Base-by-base conservation (phyloP, 352 stramenopile species). In the Globisporangium nagaii region DNA sequence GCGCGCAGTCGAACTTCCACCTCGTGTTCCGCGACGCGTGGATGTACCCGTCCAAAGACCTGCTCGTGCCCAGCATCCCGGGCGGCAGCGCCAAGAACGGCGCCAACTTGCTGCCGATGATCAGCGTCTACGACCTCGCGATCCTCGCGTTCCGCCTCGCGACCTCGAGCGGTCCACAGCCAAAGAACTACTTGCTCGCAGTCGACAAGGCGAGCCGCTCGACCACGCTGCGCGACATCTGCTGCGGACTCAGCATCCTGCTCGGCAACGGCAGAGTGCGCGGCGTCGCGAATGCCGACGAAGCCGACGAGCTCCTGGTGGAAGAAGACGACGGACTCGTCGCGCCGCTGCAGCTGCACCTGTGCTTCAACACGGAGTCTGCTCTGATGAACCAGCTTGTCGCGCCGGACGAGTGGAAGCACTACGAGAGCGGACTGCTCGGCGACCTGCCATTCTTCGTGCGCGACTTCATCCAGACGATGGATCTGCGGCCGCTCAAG, bases 111-210 rank as follows among this genome's bases (percentile, higher is more conserved):
- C 39, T 96, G 31, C 86, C 86, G 19, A 94, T 87, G 70, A 84
- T 96, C 55, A 86, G 83, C 53, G 70, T 96, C 11, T 88, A 83
- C 56, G 86, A 96, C 51, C 52, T 93, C n/a, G 84, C 74, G 6
- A 59, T 75, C 9, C 56, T 91, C 20, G 50, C 72, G 5, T 74
- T 81, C 36, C 68, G 68, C 1, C 65, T 86, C 7, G 76, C 70
- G 10, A 62, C 66, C 25, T 69, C 59, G 15, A 20, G 67, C 15
- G 30, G 45, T 19, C 44, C 63, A 24, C 56, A 78, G 19, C 56
- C 65, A 0, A 86, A 88, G 45, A 75, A 68, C 22, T 90, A 93
- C 39, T 53, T 90, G 27, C 47, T 95, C 9, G 79, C 81, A 15
- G 71, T 84, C 20, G 85, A 92, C 47, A 74, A 68, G 28, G 60